A percentile compares a stretch with the other conserved stretches of the same genome.
Conservation (phyloP, 176 grass and related monocot species). For the Carex pumila region DNA sequence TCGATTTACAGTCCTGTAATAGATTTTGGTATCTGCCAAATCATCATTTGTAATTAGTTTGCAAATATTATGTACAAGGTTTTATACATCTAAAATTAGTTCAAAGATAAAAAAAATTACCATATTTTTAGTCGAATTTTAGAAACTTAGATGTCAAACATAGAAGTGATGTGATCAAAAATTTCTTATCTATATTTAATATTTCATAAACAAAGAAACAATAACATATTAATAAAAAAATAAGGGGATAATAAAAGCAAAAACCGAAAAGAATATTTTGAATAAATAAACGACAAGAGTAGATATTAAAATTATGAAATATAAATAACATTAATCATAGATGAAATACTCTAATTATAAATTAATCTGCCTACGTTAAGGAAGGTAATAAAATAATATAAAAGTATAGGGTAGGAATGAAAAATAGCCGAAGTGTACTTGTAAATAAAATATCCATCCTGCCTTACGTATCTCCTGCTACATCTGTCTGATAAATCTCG, state of each 20-base stretch:
- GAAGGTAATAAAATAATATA: neutral
- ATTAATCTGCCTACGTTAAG: too few species aligned
- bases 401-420: neutral
- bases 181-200: neutral
- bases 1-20: neutral
- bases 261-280: too few species aligned
- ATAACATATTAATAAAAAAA: too few species aligned
- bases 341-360: neutral
- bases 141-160: neutral
- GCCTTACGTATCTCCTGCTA: neutral
- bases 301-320: neutral
- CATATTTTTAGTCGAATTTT: neutral
- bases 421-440: neutral
- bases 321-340: neutral
- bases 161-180: neutral
- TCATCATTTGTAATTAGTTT: neutral
- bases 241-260: too few species aligned
- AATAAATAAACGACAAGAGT: too few species aligned
- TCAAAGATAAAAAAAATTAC: neutral
- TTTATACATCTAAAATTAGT: neutral
- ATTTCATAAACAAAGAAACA: too few species aligned
- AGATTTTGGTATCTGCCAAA: neutral
- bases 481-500: conserved; percentile 22
- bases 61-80: neutral
- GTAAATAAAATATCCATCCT: neutral